Evolutionary conservation across 345 rosid species (phyloP), one percentile per base, ranked within the genome.

Genomic region (Cochlearia excelsa): DNA sequence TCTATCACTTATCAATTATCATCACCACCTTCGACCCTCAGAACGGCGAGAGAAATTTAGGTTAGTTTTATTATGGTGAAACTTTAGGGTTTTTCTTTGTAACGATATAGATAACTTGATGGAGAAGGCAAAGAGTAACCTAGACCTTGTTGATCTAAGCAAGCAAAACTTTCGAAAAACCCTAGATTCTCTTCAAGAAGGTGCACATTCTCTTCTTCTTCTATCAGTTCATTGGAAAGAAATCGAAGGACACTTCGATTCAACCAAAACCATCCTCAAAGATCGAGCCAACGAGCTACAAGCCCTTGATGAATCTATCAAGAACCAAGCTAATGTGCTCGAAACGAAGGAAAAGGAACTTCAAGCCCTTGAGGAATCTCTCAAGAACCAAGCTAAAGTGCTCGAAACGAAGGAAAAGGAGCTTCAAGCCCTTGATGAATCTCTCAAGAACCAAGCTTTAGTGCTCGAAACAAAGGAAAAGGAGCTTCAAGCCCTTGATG

Each of bases 181-280:
- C 26, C 40, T 82, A 31, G 46, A 66, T 38, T 61, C 74, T 34
- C 67, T 80, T 27, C 74, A 77, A 8, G 66, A 68, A 2, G 50
- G 65, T 11, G 81, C 78, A 49, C 71, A 79, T 56, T 82, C 85
- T 6, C 7, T 82, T 56, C 33, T 80, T 38, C 44, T 43, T 3
- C 76, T 84, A 34, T 54, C 75, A 10, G 44, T 75, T 45, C 81
- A 75, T 26, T 77, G 81, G 82, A 62, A 84, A 45, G 87, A 80
- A 3, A 61, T 82, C 10, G 85, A 75, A 9, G 51, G 47, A 0
- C 60, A 61, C 54, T 69, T 75, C 51, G 72, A 65, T 7, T 69
- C 81, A 9, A 57, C 56, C 3, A 57, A 46, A 9, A 49, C 1
- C 39, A 26, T 43, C 2, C 46, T 81, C 41, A 54, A 72, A 46